These are phyloP conservation scores for Teunomyces atbi DNA, from an alignment of 805 yeast genomes.

Conservation along the genomic window DNA sequence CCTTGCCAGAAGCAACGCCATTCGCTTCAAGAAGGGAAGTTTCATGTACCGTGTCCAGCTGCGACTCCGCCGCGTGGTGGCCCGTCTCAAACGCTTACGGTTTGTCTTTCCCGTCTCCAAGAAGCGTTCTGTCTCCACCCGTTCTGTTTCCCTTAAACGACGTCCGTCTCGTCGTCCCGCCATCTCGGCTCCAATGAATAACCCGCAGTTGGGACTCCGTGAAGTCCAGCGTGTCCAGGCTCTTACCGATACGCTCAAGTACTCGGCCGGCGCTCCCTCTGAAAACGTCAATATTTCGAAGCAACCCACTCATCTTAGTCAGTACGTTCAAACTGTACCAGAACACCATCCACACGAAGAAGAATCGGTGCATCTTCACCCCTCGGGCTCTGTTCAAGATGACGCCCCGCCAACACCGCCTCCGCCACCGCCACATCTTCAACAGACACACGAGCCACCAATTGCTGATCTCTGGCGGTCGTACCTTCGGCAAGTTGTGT, in stretches of 20 bases:
- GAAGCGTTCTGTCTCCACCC: slow-evolving; percentile 12
- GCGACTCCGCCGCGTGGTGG: slow-evolving; percentile 22
- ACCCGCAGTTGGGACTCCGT: slow-evolving; percentile 27
- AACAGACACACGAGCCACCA: slow-evolving; percentile 3
- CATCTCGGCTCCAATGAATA: slow-evolving; percentile 32
- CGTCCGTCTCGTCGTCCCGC: background rate
- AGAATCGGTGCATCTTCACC: background rate
- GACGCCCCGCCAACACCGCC: slow-evolving; percentile 17
- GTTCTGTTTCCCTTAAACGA: slow-evolving; percentile 8
- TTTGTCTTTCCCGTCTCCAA: slow-evolving; percentile 23
- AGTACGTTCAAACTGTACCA: background rate
- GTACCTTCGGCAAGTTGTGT: slow-evolving; percentile 34
- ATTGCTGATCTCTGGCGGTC: slow-evolving; percentile 29
- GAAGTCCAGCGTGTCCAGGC: slow-evolving; percentile 14
- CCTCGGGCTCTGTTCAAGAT: background rate
- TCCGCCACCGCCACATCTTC: slow-evolving; percentile 20
- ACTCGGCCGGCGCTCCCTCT: slow-evolving; percentile 23
- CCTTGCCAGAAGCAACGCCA: slow-evolving; percentile 22
- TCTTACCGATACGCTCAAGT: slow-evolving; percentile 22
- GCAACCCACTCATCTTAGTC: background rate
- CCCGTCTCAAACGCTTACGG: slow-evolving; percentile 18
- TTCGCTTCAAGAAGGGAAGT: slow-evolving; percentile 34
- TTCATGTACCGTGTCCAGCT: slow-evolving; percentile 29
- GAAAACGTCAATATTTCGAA: slow-evolving; percentile 13
- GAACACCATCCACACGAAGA: background rate